Conservation (phyloP, 352 stramenopile genomes). For the Globisporangium nodosum region DNA sequence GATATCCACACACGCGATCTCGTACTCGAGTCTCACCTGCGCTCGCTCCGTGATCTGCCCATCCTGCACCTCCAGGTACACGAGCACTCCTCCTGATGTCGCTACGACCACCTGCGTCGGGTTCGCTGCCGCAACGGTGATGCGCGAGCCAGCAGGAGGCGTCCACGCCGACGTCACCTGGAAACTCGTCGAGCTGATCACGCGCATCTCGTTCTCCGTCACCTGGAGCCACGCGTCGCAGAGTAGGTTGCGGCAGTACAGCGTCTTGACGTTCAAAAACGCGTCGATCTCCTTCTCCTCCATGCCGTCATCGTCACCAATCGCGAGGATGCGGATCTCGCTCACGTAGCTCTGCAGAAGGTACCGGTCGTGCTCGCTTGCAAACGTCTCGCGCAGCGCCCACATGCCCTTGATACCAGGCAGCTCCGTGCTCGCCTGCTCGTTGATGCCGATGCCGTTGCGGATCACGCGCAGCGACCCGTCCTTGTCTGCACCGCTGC, state of each 20-base stretch:
- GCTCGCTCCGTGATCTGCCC: constrained; percentile 54
- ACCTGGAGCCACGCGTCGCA: constrained; percentile 91
- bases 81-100: constrained; percentile 83
- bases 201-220: constrained; percentile 88
- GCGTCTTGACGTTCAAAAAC: constrained; percentile 85
- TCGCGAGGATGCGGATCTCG: constrained; percentile 95
- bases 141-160: constrained; percentile 49
- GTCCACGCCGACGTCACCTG: constrained; percentile 70
- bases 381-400: constrained; percentile 85
- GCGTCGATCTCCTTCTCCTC: constrained; percentile 88
- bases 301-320: constrained; percentile 88
- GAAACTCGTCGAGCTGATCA: constrained; percentile 76
- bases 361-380: constrained; percentile 90
- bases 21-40: constrained; percentile 83
- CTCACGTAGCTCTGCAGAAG: constrained; percentile 95
- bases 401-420: constrained; percentile 98
- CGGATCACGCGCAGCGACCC: constrained; percentile 96
- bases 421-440: constrained; percentile 93
- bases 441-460: constrained; percentile 98
- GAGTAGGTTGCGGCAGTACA: constrained; percentile 92
- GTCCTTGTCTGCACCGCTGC: constrained; percentile 93
- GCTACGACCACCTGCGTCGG: constrained; percentile 91
- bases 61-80: constrained; percentile 85
- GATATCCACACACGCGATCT: constrained; percentile 94
- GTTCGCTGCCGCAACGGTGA: constrained; percentile 85